Evolutionary conservation across 306 rosid species (phyloP).

Genomic region (Inga leiocalycina): DNA sequence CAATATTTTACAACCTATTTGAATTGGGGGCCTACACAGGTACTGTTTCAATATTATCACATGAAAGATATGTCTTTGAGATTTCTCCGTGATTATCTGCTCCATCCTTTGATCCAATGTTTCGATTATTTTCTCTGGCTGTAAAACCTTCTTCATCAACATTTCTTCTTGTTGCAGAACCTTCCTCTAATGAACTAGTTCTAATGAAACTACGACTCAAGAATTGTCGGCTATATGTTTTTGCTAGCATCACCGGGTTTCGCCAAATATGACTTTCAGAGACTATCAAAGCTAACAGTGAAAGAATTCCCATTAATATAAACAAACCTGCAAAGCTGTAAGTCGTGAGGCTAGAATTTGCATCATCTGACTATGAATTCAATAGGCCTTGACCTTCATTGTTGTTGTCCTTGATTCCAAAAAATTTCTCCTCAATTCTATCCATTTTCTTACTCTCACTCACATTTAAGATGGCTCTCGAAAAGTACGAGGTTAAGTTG

Average conservation of each 20-base stretch:
- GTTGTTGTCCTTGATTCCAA: constrained; percentile 6
- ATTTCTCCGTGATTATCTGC: neutral
- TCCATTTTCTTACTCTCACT: neutral
- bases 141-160: neutral
- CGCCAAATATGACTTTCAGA: constrained; percentile 27
- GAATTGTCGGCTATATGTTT: neutral
- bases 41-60: neutral
- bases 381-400: neutral
- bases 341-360: neutral
- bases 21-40: neutral
- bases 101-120: neutral
- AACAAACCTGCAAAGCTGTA: constrained; percentile 32
- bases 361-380: neutral
- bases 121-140: neutral
- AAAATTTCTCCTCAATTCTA: neutral
- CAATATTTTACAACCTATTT: no score
- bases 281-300: constrained; percentile 5
- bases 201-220: neutral
- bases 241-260: neutral
- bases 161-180: neutral
- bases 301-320: constrained; percentile 9
- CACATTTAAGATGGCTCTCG: neutral
- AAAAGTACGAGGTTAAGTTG: neutral
- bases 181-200: neutral
- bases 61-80: neutral